A percentile compares a stretch with the other conserved stretches of the same genome.
phyloP scores from a whole-genome alignment of 1,284 basidiomycete genomes.

The Malassezia yamatoensis region DNA sequence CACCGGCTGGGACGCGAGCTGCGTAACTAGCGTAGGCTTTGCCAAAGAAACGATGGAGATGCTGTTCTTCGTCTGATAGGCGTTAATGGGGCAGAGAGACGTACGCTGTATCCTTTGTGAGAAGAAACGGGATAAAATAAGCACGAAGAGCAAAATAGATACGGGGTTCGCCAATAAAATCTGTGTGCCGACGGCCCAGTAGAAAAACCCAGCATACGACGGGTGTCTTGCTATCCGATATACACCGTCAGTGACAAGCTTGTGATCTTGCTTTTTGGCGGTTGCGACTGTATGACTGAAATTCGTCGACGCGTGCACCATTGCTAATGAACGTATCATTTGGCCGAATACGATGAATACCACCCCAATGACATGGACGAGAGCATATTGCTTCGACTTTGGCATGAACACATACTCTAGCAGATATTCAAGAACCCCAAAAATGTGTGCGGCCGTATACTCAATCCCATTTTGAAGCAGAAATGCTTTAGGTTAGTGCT shows the following conservation, averaged over 20 bases:
- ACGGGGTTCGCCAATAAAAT: slow-evolving; percentile 79
- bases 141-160: slow-evolving; percentile 58
- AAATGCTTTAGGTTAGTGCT: slow-evolving; percentile 58
- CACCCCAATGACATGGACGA: slow-evolving; percentile 52
- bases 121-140: slow-evolving; percentile 78
- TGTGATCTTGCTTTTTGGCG: slow-evolving; percentile 33
- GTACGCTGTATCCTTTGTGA: slow-evolving; percentile 59
- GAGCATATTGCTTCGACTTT: slow-evolving; percentile 5
- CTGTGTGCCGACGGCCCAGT: slow-evolving; percentile 93
- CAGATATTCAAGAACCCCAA: slow-evolving; percentile 67
- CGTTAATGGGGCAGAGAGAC: slow-evolving; percentile 35
- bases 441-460: slow-evolving; percentile 75
- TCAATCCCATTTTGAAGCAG: slow-evolving; percentile 76
- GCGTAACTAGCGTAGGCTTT: slow-evolving; percentile 64
- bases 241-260: slow-evolving; percentile 37
- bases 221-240: slow-evolving; percentile 80
- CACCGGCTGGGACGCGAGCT: slow-evolving; percentile 59
- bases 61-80: slow-evolving; percentile 60
- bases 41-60: slow-evolving; percentile 70
- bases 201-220: slow-evolving; percentile 93
- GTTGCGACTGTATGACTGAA: slow-evolving; percentile 64
- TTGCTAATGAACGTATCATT: slow-evolving; percentile 69
- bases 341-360: slow-evolving; percentile 63
- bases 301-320: slow-evolving; percentile 86
- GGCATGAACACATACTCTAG: slow-evolving; percentile 6